These are phyloP conservation scores for Metschnikowia baotianmanensis DNA, from an alignment of 805 yeast genomes.

Conservation along the genomic window DNA sequence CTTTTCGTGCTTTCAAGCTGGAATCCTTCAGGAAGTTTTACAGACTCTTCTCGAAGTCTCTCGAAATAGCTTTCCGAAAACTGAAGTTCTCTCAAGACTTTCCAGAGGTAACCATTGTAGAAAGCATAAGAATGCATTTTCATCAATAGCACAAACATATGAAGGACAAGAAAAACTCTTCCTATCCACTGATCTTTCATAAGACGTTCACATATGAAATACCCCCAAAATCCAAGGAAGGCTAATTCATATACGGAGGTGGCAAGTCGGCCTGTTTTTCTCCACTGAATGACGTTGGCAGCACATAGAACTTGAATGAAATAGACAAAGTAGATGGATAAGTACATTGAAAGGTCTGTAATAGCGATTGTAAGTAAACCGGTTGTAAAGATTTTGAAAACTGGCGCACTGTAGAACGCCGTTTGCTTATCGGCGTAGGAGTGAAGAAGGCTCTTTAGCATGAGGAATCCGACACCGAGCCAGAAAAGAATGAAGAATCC, in stretches of 20 bases:
- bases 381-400: constrained; percentile 54
- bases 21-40: constrained; percentile 33
- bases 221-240: constrained; percentile 52
- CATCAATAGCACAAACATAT: constrained; percentile 85
- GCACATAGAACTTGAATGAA: constrained; percentile 56
- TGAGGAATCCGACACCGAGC: constrained; percentile 59
- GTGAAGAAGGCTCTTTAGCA: constrained; percentile 52
- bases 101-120: constrained; percentile 89
- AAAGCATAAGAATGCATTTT: constrained; percentile 92
- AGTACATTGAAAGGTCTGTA: constrained; percentile 74
- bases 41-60: constrained; percentile 11
- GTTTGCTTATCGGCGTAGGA: constrained; percentile 48
- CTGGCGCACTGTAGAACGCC: constrained; percentile 46
- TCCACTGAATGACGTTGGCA: constrained; percentile 55
- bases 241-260: constrained; percentile 55
- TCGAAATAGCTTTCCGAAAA: constrained; percentile 44
- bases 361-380: constrained; percentile 68
- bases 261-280: constrained; percentile 56
- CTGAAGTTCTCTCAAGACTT: constrained; percentile 50
- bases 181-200: constrained; percentile 84
- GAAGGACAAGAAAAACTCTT: constrained; percentile 78
- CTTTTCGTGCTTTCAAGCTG: constrained; percentile 24
- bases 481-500: constrained; percentile 84
- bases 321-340: constrained; percentile 59
- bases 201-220: constrained; percentile 47